Evolutionary conservation across 805 yeast genomes (phyloP).

Genomic region (Brettanomyces nanus): DNA sequence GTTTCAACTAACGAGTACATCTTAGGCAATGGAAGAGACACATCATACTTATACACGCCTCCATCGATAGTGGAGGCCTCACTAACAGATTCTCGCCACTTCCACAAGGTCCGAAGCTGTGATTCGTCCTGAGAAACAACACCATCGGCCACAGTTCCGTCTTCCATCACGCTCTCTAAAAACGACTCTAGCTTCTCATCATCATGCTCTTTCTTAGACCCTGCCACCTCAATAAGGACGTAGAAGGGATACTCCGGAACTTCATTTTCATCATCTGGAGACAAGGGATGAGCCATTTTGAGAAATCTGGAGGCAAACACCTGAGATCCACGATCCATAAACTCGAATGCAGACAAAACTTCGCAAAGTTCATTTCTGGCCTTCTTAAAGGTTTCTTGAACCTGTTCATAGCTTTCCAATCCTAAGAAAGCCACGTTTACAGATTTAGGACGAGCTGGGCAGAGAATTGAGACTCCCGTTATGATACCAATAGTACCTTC

Average conservation of each 20-base stretch:
- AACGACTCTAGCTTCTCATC: constrained; percentile 82
- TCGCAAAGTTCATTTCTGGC: constrained; percentile 78
- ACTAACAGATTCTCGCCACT: constrained; percentile 91
- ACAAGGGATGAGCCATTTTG: constrained; percentile 61
- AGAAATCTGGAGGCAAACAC: constrained; percentile 53
- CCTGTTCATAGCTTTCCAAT: constrained; percentile 72
- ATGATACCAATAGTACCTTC: constrained; percentile 90
- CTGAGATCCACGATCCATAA: constrained; percentile 77
- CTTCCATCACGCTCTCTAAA: constrained; percentile 77
- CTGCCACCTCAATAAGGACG: constrained; percentile 90
- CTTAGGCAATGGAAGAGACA: constrained; percentile 76
- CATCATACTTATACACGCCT: constrained; percentile 96
- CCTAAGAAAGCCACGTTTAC: constrained; percentile 87
- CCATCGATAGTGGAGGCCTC: constrained; percentile 83
- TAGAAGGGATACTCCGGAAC: constrained; percentile 71
- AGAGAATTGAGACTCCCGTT: constrained; percentile 82
- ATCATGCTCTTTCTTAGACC: constrained; percentile 89
- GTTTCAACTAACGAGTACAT: constrained; percentile 80
- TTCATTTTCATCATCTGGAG: constrained; percentile 37
- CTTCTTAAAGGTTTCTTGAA: constrained; percentile 67
- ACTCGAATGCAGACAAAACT: constrained; percentile 86
- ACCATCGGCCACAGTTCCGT: constrained; percentile 82
- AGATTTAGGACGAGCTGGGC: constrained; percentile 83
- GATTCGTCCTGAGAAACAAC: constrained; percentile 93
- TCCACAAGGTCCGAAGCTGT: constrained; percentile 77